phyloP scores from a whole-genome alignment of 2,329 filamentous ascomycete species.

The Mycosphaerelloides madeirae region DNA sequence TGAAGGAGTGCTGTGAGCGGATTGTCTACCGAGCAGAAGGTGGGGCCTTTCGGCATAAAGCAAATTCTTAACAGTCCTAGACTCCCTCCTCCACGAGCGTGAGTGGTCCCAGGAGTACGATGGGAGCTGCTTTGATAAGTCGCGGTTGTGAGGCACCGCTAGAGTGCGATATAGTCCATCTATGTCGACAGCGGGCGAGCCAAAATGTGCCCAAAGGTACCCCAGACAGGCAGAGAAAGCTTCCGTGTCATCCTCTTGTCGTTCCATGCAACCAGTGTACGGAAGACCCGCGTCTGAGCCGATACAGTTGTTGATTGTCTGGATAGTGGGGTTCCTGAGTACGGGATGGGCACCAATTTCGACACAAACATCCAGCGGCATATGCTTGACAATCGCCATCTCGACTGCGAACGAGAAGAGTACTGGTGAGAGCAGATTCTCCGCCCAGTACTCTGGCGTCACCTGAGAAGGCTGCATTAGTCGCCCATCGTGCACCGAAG shows the following conservation, averaged over 20 bases:
- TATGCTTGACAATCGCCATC: not conserved
- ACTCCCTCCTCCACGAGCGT: slow-evolving; percentile 9
- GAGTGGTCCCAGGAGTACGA: slow-evolving; percentile 13
- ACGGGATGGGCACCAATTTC: slow-evolving; percentile 13
- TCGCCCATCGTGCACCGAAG: slow-evolving; percentile 4
- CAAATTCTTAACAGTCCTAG: not conserved
- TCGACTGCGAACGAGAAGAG: slow-evolving; percentile 6
- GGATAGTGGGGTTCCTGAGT: not conserved
- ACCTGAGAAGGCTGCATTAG: not conserved
- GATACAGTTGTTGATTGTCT: slow-evolving; percentile 1
- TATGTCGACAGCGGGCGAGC: not conserved
- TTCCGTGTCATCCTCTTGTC: slow-evolving; percentile 19
- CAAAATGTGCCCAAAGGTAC: slow-evolving; percentile 7
- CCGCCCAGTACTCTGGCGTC: slow-evolving; percentile 3
- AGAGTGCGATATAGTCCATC: not conserved
- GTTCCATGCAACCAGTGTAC: slow-evolving; percentile 14
- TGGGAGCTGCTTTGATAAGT: slow-evolving; percentile 11
- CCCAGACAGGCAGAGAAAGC: slow-evolving; percentile 14
- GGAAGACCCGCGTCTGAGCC: not conserved
- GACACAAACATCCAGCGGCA: too few relatives aligned
- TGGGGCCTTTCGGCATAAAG: slow-evolving; percentile 10
- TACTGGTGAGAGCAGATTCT: slow-evolving; percentile 11
- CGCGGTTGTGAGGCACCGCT: slow-evolving; percentile 2
- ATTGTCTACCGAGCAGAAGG: slow-evolving; percentile 1
- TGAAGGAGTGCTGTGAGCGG: slow-evolving; percentile 1